Base-by-base conservation (phyloP, 495 filamentous ascomycete genomes). In the Hyaloscypha hepaticicola region DNA sequence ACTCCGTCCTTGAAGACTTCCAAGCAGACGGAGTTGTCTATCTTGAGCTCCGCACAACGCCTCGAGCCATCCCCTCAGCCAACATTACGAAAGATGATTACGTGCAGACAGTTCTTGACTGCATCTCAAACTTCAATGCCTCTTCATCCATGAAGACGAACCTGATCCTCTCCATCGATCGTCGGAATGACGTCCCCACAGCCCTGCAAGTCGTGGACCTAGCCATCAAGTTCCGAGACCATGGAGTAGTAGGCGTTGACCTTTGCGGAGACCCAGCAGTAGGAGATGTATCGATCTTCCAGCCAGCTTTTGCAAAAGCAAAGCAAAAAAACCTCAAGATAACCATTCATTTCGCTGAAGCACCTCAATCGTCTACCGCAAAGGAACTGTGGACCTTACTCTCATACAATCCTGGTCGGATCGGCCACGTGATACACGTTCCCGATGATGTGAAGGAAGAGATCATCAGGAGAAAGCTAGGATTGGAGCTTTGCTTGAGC, bases 351-450 rank as follows among this genome's bases (percentile, higher is more conserved):
- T 95, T 95, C 69, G 91, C 87, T 12, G 92, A 96, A 72, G 80
- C 82, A 1, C 74, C 78, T 16, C 72, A 73, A 9, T 85, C 83
- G 6, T 80, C 78, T 0, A 75, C 79, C 4, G 77, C 78, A 2
- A 69, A 74, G 3, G 92, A 96, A 73, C 74, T 96, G 14, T 60
- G 73, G 12, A 80, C 78, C 1, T 72, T 95, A 55, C 79, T 96
- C 63, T 73, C 72, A 0, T 93, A 86, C 76, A 45, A 73, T 56
- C 91, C 91, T 5, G 85, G 91, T 66, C 76, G 92, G 3, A 72
- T 96, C 11, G 90, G 91, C 0, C 92, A 96, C 77, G 90, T 92
- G 5, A 90, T 94, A 58, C 83, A 92, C 72, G 85, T 92, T 1
- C 79, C 83, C 0, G 83, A 85, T 11, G 67, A 72, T 24, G 70